A percentile compares a stretch with the other conserved stretches of the same genome.
Evolutionary conservation across 345 rosid genomes (phyloP).

Genomic region (Trapa bicornis): DNA sequence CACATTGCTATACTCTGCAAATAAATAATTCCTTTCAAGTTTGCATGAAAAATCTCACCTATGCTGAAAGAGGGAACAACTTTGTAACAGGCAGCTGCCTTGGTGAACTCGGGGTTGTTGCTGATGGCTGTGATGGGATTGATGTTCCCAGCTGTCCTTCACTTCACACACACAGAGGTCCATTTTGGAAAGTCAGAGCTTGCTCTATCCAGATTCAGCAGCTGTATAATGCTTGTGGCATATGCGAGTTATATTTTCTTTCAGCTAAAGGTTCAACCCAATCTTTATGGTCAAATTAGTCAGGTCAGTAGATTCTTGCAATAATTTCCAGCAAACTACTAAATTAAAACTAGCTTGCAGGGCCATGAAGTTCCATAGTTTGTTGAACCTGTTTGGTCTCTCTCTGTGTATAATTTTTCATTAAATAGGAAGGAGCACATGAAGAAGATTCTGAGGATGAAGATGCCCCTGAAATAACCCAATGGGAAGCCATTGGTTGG

Average conservation of each 20-base stretch:
- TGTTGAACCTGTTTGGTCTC: not conserved
- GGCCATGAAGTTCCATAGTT: not conserved
- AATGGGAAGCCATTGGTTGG: conserved; percentile 35
- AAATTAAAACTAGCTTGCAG: not conserved
- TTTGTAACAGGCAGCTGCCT: conserved; percentile 30
- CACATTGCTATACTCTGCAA: not conserved
- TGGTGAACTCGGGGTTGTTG: conserved; percentile 30
- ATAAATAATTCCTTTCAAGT: not conserved
- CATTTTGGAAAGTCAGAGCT: conserved; percentile 43
- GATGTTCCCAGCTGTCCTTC: conserved; percentile 38
- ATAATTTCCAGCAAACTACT: not conserved
- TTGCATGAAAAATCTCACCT: not conserved
- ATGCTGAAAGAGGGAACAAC: conserved; percentile 1
- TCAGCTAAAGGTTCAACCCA: conserved; percentile 28
- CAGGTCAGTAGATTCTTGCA: conserved; percentile 16
- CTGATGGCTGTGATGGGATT: conserved; percentile 42
- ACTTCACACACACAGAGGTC: conserved; percentile 33
- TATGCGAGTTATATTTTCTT: conserved; percentile 35
- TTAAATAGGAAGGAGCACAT: conserved; percentile 13
- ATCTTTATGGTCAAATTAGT: conserved; percentile 8
- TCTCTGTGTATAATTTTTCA: not conserved
- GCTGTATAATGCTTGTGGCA: conserved; percentile 40
- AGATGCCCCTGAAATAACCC: conserved; percentile 30
- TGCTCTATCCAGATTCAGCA: conserved; percentile 42
- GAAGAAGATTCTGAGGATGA: conserved; percentile 17